Evolutionary conservation across 1,139 yeast species (phyloP).

Genomic region (Blastobotrys petasosporus): DNA sequence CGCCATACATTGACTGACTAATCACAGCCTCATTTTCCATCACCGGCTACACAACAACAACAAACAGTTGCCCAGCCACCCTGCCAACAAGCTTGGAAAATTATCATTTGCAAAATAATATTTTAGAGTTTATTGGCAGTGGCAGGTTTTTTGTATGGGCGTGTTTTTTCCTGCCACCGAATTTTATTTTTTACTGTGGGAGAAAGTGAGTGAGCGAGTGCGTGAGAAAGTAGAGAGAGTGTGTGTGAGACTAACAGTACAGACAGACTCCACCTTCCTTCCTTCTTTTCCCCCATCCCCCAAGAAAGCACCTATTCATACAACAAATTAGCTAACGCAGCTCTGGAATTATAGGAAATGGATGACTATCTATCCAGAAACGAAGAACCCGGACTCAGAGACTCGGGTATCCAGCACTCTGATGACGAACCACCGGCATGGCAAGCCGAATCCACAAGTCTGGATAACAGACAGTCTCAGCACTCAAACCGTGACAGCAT

Average conservation of each 20-base stretch:
- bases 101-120: too few relatives aligned
- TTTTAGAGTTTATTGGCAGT: too few relatives aligned
- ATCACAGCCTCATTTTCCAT: too few relatives aligned
- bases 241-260: neutral
- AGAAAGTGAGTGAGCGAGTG: neutral
- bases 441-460: too few relatives aligned
- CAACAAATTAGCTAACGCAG: neutral
- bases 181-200: neutral
- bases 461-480: neutral
- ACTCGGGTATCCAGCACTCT: constrained; percentile 12
- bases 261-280: neutral
- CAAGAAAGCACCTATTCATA: neutral
- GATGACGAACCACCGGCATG: constrained; percentile 3
- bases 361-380: constrained; percentile 12
- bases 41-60: too few relatives aligned
- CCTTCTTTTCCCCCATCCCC: too few relatives aligned
- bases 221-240: neutral
- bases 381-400: constrained; percentile 5
- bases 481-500: constrained; percentile 8
- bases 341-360: constrained; percentile 11
- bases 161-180: neutral
- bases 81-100: too few relatives aligned
- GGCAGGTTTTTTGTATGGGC: too few relatives aligned
- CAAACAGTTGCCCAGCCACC: too few relatives aligned
- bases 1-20: too few relatives aligned